Base-by-base conservation (phyloP, 345 rosid species). In the Geranium brycei region DNA sequence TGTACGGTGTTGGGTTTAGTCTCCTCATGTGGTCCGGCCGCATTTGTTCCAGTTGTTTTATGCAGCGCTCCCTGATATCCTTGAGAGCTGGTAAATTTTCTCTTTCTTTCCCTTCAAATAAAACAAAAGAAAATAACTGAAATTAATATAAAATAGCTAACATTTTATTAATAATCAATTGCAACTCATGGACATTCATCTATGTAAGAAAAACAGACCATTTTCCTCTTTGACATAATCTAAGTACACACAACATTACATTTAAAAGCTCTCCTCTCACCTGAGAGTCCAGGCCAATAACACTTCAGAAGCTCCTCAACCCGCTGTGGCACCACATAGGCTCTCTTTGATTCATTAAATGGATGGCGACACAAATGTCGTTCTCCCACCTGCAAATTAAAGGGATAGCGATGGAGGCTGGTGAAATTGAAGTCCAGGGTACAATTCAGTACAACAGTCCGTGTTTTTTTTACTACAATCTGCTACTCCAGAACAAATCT, bases 351-450 rank as follows among this genome's bases (percentile, higher is more conserved):
- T 78, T 93, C 99, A 65, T 67, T 85, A 64, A 93, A 93, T 5
- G 99, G 99, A 76, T 93, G 99, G 28, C 96, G 96, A n/a, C 99
- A 90, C n/a, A 93, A 79, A 63, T 90, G 66, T 63, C 96, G 78
- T 68, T 90, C 90, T 62, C 96, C 97, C 56, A 85, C 91, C 99
- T 85, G 79, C 35, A 40, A 69, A 67, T 62, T 63, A 1, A 11
- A 13, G 15, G 53, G 12, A 11, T 6, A 11, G 15, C 11, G 53
- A 47, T 8, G 14, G 3, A 47, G 15, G 15, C 11, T 47, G 53
- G 53, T 47, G 3, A 8, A 35, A 47, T 47, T 8, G 13, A 47
- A 47, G 53, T 47, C 15, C 53, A 47, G 3, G 53, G 15, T 0
- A 13, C 13, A 47, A 47, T 47, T 8, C 53, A 47, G 47, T 13